Evolutionary conservation across 768 basidiomycete species (phyloP).

Genomic region (Sarcomyxa edulis): DNA sequence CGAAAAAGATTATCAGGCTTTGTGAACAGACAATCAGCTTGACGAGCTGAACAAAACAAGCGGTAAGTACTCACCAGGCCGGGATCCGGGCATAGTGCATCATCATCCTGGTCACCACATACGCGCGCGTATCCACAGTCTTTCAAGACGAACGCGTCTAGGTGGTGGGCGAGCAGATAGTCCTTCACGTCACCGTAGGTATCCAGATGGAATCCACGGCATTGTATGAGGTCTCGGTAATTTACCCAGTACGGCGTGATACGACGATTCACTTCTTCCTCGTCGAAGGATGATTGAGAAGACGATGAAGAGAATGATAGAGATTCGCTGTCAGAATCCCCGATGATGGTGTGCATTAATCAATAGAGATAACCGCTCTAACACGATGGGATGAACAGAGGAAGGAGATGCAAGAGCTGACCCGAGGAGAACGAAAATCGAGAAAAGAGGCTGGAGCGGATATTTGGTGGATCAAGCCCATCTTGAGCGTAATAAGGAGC

Average conservation of each 20-base stretch:
- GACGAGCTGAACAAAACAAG: background rate
- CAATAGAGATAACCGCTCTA: no score
- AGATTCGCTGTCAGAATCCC: constrained; percentile 19
- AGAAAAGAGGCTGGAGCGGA: no score
- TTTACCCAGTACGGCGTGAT: constrained; percentile 57
- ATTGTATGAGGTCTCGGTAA: constrained; percentile 41
- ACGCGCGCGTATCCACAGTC: constrained; percentile 26
- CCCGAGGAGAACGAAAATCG: no score
- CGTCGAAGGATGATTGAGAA: constrained; percentile 47
- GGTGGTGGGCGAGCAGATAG: constrained; percentile 11
- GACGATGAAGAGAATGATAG: constrained; percentile 34
- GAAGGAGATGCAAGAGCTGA: no score
- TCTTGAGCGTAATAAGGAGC: no score
- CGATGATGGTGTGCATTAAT: no score
- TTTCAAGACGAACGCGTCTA: constrained; percentile 5
- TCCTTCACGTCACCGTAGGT: constrained; percentile 64
- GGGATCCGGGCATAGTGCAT: constrained; percentile 63
- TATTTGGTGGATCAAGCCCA: no score
- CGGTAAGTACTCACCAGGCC: constrained; percentile 53
- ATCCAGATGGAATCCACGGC: constrained; percentile 58
- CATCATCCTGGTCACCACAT: constrained; percentile 37
- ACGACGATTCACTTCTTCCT: constrained; percentile 57
- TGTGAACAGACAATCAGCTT: constrained; percentile 1
- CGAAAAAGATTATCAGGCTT: constrained; percentile 74
- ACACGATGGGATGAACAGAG: no score